A percentile compares a stretch with the other conserved stretches of the same genome.
These are phyloP conservation scores for Boletellus ananas DNA, from an alignment of 768 basidiomycete species.

Conservation along the genomic window DNA sequence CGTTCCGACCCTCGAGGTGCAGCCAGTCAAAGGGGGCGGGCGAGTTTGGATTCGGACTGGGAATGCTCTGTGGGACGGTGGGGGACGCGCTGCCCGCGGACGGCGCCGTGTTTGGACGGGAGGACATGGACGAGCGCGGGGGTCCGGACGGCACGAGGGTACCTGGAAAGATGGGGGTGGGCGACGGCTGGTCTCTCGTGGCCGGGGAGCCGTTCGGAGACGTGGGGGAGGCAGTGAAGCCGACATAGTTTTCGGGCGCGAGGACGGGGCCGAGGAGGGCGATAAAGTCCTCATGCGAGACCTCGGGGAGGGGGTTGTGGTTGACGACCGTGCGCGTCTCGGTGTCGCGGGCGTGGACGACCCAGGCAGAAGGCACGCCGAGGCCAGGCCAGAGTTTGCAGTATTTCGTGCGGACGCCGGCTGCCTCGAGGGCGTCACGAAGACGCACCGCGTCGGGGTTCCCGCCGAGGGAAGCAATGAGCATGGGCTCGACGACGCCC, in stretches of 20 bases:
- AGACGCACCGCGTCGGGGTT: constrained; percentile 66
- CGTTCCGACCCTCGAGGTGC: constrained; percentile 78
- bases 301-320: constrained; percentile 83
- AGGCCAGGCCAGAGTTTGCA: constrained; percentile 71
- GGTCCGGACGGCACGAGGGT: constrained; percentile 20
- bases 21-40: constrained; percentile 85
- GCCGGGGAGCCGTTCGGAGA: constrained; percentile 17
- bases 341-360: constrained; percentile 68
- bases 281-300: constrained; percentile 85
- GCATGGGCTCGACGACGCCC: constrained; percentile 44
- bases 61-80: constrained; percentile 10
- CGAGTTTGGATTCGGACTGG: constrained; percentile 46
- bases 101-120: constrained; percentile 31
- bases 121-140: constrained; percentile 33
- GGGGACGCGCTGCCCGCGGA: constrained; percentile 13
- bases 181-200: constrained; percentile 23
- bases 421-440: constrained; percentile 58
- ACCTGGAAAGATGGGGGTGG: constrained; percentile 30
- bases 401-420: constrained; percentile 66
- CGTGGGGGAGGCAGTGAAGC: constrained; percentile 16
- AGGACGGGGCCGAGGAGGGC: constrained; percentile 75
- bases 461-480: constrained; percentile 72
- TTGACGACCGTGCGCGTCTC: constrained; percentile 71
- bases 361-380: constrained; percentile 79
- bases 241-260: constrained; percentile 73